phyloP scores from a whole-genome alignment of 192 early-diverging fungal species.

The Rhizoclosmatium globosum region DNA sequence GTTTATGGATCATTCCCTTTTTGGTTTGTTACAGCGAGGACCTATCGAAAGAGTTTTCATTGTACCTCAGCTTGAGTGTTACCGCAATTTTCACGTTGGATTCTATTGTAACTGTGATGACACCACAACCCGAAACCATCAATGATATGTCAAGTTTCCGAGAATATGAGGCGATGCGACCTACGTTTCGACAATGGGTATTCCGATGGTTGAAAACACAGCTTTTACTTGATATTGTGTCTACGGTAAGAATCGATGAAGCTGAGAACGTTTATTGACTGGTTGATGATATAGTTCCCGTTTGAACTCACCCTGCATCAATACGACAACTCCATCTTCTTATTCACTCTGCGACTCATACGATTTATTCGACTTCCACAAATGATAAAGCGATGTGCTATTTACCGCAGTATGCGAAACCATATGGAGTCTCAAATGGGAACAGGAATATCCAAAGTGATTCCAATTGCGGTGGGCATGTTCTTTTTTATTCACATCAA shows the following conservation, averaged over 20 bases:
- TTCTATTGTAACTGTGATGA: slow-evolving; percentile 10
- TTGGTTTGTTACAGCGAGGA: slow-evolving; percentile 4
- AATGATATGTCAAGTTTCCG: slow-evolving; percentile 15
- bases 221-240: neutral
- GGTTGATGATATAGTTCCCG: neutral
- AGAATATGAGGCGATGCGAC: slow-evolving; percentile 17
- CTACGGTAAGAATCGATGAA: neutral
- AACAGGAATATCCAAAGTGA: slow-evolving; percentile 11
- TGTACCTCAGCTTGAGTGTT: neutral
- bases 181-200: slow-evolving; percentile 6
- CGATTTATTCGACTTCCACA: slow-evolving; percentile 8
- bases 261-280: too few relatives aligned
- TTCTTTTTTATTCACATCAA: slow-evolving; percentile 26
- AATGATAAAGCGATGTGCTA: slow-evolving; percentile 13
- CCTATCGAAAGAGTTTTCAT: neutral
- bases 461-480: slow-evolving; percentile 10
- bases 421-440: slow-evolving; percentile 5
- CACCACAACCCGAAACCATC: neutral
- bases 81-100: slow-evolving; percentile 3
- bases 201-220: neutral
- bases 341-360: slow-evolving; percentile 8
- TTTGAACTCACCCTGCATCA: slow-evolving; percentile 1
- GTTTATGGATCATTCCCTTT: slow-evolving; percentile 29
- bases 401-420: neutral
- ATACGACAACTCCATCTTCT: slow-evolving; percentile 5